Evolutionary conservation across 2,329 filamentous ascomycete genomes (phyloP).

Genomic region (Claviceps paspali): DNA sequence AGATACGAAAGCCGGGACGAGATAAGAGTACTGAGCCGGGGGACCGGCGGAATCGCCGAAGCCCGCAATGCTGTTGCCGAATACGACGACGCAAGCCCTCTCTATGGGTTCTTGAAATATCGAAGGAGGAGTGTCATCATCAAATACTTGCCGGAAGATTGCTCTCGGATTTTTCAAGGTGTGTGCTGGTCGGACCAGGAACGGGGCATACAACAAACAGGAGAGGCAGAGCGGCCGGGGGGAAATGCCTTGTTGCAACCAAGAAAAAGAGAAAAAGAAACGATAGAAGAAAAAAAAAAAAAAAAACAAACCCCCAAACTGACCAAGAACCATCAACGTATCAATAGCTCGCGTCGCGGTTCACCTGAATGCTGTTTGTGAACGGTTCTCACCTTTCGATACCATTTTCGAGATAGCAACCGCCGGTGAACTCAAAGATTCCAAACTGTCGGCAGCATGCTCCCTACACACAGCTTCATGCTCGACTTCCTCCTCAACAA

Average conservation of each 20-base stretch:
- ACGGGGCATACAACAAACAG: neutral
- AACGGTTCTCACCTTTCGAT: constrained; percentile 72
- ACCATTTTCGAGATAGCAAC: constrained; percentile 62
- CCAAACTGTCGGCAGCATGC: constrained; percentile 74
- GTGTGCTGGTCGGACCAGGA: constrained; percentile 14
- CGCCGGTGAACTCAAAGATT: constrained; percentile 71
- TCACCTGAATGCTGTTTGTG: constrained; percentile 51
- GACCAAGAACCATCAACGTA: neutral
- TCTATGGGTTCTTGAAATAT: constrained; percentile 87
- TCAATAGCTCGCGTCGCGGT: constrained; percentile 62
- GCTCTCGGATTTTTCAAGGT: constrained; percentile 89
- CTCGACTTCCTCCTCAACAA: constrained; percentile 72
- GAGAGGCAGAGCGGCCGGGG: neutral
- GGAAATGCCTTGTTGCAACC: neutral
- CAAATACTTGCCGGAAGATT: constrained; percentile 83
- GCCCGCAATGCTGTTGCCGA: constrained; percentile 61
- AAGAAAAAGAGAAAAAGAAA: too few species aligned
- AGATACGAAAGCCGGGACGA: constrained; percentile 85
- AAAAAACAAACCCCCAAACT: too few species aligned
- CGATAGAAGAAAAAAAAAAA: too few species aligned
- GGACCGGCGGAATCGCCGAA: constrained; percentile 71
- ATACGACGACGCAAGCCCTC: constrained; percentile 71
- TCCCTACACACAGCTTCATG: constrained; percentile 77
- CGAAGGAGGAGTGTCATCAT: constrained; percentile 78
- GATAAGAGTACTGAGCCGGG: constrained; percentile 60